Base-by-base conservation (phyloP, 371 early-diverging fungal species). In the Coemansia sp. region DNA sequence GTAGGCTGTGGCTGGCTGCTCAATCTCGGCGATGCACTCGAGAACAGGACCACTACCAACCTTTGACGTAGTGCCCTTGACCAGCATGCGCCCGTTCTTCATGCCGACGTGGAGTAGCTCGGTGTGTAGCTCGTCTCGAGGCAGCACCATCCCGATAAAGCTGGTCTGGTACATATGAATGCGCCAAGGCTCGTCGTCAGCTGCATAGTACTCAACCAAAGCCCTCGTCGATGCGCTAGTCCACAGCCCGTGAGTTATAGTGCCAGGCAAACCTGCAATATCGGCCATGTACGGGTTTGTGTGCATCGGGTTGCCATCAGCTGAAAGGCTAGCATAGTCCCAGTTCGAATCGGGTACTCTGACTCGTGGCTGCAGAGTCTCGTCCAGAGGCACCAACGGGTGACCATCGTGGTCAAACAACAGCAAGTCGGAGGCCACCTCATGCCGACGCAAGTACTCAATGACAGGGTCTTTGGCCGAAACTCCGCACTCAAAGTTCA, bases 171-270 rank as follows among this genome's bases (percentile, higher is more conserved):
- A 48, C 14, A 84, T 87, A 32, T 62, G 66, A 16, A 66, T 47
- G 16, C 66, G 61, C 55, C 54, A 55, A n/a, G 53, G 54, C 14
- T 61, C 38, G 48, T 55, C 62, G 7, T 40, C 49, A 7, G 62
- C 66, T 16, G 53, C 55, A 3, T 47, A 29, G 10, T 48, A 34
- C 24, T 66, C 66, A 1, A 66, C 48, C 8, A 66, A 16, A 6
- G 66, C 54, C 4, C 66, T 42, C 0, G 66, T 62, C 2, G 66
- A 53, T 6, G 66, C 66, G 44, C 55, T 49, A 42, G 96, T 95
- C 96, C 96, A 97, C 95, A 95, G 94, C 55, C 97, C 97, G 74
- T 97, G 97, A 14, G 94, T 94, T 59, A 97, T 94, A 39, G 96
- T 93, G 60, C 90, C 94, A 48, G 96, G 95, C 52, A 94, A 85